Base-by-base conservation (phyloP, 306 rosid genomes). In the Dryas octopetala region DNA sequence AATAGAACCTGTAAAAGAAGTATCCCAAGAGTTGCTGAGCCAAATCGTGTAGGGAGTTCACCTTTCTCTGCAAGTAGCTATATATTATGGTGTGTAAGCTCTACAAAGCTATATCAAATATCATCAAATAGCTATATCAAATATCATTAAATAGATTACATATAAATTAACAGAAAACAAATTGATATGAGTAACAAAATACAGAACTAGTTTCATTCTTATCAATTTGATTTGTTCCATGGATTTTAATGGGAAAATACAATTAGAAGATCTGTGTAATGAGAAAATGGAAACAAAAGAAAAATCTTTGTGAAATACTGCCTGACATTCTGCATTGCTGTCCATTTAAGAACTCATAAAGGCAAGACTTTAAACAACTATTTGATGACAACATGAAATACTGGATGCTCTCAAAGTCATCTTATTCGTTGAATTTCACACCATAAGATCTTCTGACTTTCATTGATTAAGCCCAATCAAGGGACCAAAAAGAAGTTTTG, bases 61-160 rank as follows among this genome's bases (percentile, higher is more conserved):
- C 99, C 99, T 90, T 80, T 96, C 85, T 96, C 99, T 86, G 98
- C 98, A 89, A 96, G 98, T 80, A 96, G 89, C 99, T 96, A 89
- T 75, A 83, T 60, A 85, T 71, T 79, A 67, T 76, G 57, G 77
- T 62, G 77, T 60, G 84, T 79, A 79, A 71, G 80, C 74, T 84
- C 74, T 15, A 66, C 63, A 49, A 54, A 74, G 75, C 66, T 32
- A 75, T 66, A 45, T 72, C 81, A 73, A 23, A 23, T 23, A 23
- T 23, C 23, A 23, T 23, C 23, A 23, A 23, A 23, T 23, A 74
- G 75, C 66, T 32, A 75, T 66, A 45, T 72, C 81, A 73, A 86
- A 81, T 68, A 66, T 63, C 69, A 71, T 64, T 70, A 74, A 62
- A 69, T 79, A 63, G 23, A 45, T 48, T 74, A 38, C 46, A 58